phyloP scores from a whole-genome alignment of 2,329 filamentous ascomycete genomes.

The Pseudopithomyces maydicus region DNA sequence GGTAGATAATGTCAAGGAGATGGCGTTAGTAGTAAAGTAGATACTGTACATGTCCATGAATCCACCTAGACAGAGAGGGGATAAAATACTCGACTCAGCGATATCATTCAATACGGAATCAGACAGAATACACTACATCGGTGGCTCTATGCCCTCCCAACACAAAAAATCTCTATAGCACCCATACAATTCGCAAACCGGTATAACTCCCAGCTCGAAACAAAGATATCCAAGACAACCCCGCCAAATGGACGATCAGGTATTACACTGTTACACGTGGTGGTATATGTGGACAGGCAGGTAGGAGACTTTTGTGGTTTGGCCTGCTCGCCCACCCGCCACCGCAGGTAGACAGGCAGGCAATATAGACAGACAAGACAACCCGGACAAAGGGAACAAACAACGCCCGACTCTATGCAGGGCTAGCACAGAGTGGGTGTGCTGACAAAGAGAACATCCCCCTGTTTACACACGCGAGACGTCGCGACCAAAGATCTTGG shows the following conservation, averaged over 20 bases:
- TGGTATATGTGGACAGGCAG: constrained; percentile 6
- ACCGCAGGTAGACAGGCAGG: too few species aligned
- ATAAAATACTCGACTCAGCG: too few species aligned
- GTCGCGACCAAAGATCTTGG: constrained; percentile 94
- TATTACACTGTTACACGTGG: constrained; percentile 9
- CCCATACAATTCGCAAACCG: neutral
- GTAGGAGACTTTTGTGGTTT: constrained; percentile 3
- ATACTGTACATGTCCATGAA: too few species aligned
- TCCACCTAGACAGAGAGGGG: too few species aligned
- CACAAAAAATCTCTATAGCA: neutral
- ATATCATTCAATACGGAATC: too few species aligned
- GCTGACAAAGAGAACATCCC: neutral
- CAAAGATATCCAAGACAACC: neutral
- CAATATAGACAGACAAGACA: neutral
- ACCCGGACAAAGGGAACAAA: constrained; percentile 7
- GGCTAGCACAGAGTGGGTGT: neutral
- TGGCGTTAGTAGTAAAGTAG: too few species aligned
- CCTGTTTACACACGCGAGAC: constrained; percentile 70
- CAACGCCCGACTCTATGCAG: constrained; percentile 8
- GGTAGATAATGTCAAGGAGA: too few species aligned
- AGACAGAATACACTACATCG: too few species aligned
- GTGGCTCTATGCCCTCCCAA: too few species aligned
- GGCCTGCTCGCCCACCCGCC: too few species aligned
- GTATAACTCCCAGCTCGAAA: constrained; percentile 2
- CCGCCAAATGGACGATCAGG: neutral